Conservation (phyloP, 2,329 filamentous ascomycete genomes). For the Fusarium dlaminii region DNA sequence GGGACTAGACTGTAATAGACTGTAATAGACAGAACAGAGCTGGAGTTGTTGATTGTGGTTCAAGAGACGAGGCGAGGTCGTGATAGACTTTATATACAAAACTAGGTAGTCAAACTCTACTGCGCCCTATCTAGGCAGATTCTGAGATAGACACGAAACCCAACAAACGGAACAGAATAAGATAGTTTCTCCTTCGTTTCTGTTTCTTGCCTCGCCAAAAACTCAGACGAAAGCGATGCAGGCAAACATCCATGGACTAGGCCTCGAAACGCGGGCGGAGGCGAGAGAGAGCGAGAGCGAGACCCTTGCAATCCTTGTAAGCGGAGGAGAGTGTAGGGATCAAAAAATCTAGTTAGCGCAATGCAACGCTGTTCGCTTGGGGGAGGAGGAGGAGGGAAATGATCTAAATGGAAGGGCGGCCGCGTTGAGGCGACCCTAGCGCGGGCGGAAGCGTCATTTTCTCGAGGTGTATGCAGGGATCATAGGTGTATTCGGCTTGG, state of each 20-base stretch:
- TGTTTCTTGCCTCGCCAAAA: constrained; percentile 12
- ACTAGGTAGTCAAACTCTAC: background rate
- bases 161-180: background rate
- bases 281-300: background rate
- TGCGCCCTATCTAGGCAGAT: constrained; percentile 16
- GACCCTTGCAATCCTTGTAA: constrained; percentile 5
- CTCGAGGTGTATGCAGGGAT: background rate
- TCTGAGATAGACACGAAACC: background rate
- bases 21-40: too few relatives aligned
- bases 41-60: background rate
- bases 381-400: background rate
- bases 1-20: background rate
- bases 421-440: constrained; percentile 36
- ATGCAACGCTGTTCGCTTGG: constrained; percentile 30
- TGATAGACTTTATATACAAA: constrained; percentile 29
- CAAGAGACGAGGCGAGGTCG: background rate
- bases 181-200: constrained; percentile 1
- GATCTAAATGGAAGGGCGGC: constrained; percentile 33
- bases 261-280: constrained; percentile 26
- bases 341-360: background rate
- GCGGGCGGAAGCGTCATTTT: background rate
- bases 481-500: constrained; percentile 1
- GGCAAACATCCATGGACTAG: constrained; percentile 15
- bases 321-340: background rate
- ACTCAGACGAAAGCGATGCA: constrained; percentile 14